Evolutionary conservation across 1,139 yeast genomes (phyloP).

Genomic region (Candida gigantensis): DNA sequence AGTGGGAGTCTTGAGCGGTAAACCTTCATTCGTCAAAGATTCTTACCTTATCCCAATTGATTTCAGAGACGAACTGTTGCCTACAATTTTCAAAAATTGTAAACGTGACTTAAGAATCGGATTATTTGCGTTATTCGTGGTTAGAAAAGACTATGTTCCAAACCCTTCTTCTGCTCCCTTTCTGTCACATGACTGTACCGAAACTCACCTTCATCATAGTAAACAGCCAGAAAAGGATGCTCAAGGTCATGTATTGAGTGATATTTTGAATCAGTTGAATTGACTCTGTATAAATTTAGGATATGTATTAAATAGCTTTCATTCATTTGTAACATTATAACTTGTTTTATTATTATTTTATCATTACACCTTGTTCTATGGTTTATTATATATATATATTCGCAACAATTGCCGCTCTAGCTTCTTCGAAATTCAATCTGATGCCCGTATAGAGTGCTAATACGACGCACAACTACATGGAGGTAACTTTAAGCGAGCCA

Average conservation of each 20-base stretch:
- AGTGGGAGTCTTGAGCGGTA: constrained; percentile 59
- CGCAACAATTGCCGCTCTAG: no score
- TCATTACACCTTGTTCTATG: no score
- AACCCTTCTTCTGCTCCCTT: no score
- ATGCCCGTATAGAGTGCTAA: no score
- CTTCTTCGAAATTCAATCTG: no score
- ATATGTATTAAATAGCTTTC: background rate
- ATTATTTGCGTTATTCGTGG: constrained; percentile 47
- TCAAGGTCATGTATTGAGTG: background rate
- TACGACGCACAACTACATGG: no score
- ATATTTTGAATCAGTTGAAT: background rate
- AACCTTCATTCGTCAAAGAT: constrained; percentile 59
- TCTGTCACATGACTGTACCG: no score
- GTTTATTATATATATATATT: no score
- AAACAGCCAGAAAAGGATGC: background rate
- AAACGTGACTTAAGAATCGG: constrained; percentile 26
- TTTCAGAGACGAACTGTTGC: constrained; percentile 26
- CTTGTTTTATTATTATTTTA: no score
- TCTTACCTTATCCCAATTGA: constrained; percentile 58
- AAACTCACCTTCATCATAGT: background rate
- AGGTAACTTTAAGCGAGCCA: no score
- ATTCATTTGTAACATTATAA: background rate
- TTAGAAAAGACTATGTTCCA: constrained; percentile 48
- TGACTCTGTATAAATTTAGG: background rate
- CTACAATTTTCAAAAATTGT: constrained; percentile 26